Evolutionary conservation across 371 early-diverging fungal genomes (phyloP).

Genomic region (Homolaphlyctis polyrhiza): DNA sequence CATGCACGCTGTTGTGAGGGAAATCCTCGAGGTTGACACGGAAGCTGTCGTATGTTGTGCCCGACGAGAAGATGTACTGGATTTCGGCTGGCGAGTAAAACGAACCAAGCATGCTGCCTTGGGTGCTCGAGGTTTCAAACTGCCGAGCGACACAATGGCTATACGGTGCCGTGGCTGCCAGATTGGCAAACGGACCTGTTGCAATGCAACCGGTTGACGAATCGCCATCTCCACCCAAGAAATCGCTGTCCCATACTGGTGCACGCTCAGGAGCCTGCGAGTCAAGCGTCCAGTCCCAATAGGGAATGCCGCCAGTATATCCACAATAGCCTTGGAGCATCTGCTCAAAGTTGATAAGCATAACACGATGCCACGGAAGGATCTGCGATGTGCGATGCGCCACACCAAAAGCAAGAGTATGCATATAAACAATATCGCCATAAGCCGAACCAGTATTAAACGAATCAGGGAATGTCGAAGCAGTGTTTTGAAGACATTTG

Average conservation of each 20-base stretch:
- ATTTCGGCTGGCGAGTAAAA: neutral
- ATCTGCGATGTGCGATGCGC: too few relatives aligned
- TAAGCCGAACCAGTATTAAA: neutral
- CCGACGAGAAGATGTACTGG: neutral
- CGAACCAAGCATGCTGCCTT: neutral
- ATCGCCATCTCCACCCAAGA: slow-evolving; percentile 8
- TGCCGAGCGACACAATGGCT: neutral
- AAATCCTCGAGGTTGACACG: slow-evolving; percentile 10
- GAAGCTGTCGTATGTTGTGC: slow-evolving; percentile 12
- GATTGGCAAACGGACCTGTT: neutral
- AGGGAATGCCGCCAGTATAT: slow-evolving; percentile 11
- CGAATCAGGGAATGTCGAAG: neutral
- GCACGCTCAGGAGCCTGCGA: slow-evolving; percentile 19
- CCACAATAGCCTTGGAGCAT: slow-evolving; percentile 6
- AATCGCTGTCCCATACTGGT: neutral
- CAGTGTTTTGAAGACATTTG: neutral
- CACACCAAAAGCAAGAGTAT: neutral
- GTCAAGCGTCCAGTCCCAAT: slow-evolving; percentile 31
- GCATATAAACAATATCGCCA: neutral
- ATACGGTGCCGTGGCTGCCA: neutral
- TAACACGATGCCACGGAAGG: slow-evolving; percentile 28
- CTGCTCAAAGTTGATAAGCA: slow-evolving; percentile 14
- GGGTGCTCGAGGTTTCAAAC: neutral
- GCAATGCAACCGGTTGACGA: slow-evolving; percentile 1
- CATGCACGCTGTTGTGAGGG: slow-evolving; percentile 26